These are phyloP conservation scores for Pichia sp. DNA, from an alignment of 1,139 yeast genomes.

Conservation along the genomic window DNA sequence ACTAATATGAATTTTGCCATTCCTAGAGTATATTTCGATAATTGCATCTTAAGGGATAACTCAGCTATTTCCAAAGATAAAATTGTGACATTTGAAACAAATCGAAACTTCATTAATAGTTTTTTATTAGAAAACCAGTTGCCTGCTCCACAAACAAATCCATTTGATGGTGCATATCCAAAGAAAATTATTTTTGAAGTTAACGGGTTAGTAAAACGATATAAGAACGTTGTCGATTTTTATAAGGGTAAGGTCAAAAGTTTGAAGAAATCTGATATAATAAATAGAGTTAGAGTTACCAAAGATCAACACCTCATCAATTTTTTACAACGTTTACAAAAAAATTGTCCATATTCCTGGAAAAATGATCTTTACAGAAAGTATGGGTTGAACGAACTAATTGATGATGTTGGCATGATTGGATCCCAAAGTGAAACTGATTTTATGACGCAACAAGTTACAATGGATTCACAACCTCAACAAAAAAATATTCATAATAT, in stretches of 20 bases:
- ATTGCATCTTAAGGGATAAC: conserved; percentile 9
- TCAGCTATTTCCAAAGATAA: conserved; percentile 3
- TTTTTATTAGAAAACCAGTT: neutral
- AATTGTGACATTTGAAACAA: conserved; percentile 14
- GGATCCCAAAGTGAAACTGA: conserved; percentile 3
- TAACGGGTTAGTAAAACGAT: conserved; percentile 16
- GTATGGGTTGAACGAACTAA: conserved; percentile 11
- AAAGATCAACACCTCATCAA: conserved; percentile 13
- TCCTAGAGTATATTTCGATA: conserved; percentile 1
- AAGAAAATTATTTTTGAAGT: conserved; percentile 18
- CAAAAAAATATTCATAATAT: neutral
- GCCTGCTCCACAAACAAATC: conserved; percentile 13
- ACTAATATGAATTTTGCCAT: conserved; percentile 1
- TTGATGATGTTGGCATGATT: conserved; percentile 5
- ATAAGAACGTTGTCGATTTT: conserved; percentile 18
- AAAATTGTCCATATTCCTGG: conserved; percentile 13
- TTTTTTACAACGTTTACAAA: conserved; percentile 10
- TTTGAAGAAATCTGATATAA: conserved; percentile 6
- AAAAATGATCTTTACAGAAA: conserved; percentile 2
- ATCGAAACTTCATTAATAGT: neutral
- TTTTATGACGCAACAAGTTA: conserved; percentile 1
- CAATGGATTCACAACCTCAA: neutral
- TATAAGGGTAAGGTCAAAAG: conserved; percentile 7
- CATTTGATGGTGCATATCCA: conserved; percentile 13
- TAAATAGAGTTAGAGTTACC: conserved; percentile 4